Base-by-base conservation (phyloP, 768 basidiomycete genomes). In the Termitomyces sp. region DNA sequence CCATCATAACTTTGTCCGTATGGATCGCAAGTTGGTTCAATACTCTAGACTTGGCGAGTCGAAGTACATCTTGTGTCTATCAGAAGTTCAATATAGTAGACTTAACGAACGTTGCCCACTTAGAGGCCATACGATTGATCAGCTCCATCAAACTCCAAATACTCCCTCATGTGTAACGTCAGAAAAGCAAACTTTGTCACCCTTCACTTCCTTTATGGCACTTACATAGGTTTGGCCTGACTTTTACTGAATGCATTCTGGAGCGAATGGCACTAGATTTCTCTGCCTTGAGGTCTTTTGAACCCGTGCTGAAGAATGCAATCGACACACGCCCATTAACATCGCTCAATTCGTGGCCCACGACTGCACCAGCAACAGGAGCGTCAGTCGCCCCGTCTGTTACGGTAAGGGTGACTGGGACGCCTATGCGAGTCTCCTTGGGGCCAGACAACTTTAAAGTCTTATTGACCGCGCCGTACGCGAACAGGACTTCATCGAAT, bases 331-430 rank as follows among this genome's bases (percentile, higher is more conserved):
- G 58, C 20, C 76, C 75, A 39, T 69, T 46, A 37, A 53, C 60
- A 55, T 71, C 68, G 37, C 59, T 73, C 24, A 34, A 59, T 48
- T 57, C 49, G 2, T 65, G 66, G 31, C 61, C 58, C n/a, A 77
- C 69, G 1, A 58, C 60, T 1, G 76, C 78, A 3, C 74, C 78
- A 11, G 66, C 63, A 13, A 79, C 66, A 4, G 73, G 65, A 1
- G 20, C 37, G 2, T 70, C 72, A 0, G 69, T 74, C 36, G 54
- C 58, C 18, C 77, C 78, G 63, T 79, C 76, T 4, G 64, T 72
- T 20, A 80, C 77, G 1, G 66, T 70, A 41, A 79, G 66, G 1
- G 64, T 65, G 12, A 71, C 63, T 4, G 71, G 69, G 27, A 69
- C 55, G 30, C 69, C 67, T 4, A 61, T 58, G 60, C 49, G 58